phyloP scores from a whole-genome alignment of 176 grass and related monocot species.

The Stipa capillata region DNA sequence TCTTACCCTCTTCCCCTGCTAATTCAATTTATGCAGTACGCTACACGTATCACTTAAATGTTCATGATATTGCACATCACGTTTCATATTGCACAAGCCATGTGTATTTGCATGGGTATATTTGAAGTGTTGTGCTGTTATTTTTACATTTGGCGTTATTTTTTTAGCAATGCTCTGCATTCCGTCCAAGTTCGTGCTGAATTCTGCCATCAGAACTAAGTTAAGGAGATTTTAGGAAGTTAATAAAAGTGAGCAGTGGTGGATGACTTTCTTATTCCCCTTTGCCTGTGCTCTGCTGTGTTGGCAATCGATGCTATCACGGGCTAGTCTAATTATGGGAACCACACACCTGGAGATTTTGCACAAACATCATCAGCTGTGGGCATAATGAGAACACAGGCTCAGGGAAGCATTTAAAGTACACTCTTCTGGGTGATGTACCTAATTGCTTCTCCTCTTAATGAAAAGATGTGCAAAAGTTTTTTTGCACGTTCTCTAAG shows the following conservation, averaged over 20 bases:
- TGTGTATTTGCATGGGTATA: not conserved
- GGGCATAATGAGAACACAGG: not conserved
- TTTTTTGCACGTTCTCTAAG: too few relatives aligned
- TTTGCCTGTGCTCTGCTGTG: not conserved
- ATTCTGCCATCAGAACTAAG: not conserved
- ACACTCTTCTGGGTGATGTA: not conserved
- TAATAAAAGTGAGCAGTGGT: not conserved
- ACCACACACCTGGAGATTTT: not conserved
- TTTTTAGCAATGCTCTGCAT: not conserved
- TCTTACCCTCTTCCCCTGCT: not conserved
- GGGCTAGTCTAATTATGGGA: not conserved
- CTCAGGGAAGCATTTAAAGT: not conserved
- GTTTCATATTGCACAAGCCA: constrained; percentile 1
- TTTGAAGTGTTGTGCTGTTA: not conserved
- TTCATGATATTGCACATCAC: not conserved
- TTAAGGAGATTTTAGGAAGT: not conserved
- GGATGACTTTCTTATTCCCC: not conserved
- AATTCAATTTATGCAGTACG: not conserved
- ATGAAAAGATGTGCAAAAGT: too few relatives aligned
- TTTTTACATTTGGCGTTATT: not conserved
- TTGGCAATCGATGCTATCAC: not conserved
- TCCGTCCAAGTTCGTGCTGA: not conserved
- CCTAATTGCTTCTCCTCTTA: too few relatives aligned
- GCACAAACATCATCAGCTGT: not conserved
- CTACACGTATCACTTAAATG: not conserved